Base-by-base conservation (phyloP, 768 basidiomycete genomes). In the Panaeolus cyanescens region DNA sequence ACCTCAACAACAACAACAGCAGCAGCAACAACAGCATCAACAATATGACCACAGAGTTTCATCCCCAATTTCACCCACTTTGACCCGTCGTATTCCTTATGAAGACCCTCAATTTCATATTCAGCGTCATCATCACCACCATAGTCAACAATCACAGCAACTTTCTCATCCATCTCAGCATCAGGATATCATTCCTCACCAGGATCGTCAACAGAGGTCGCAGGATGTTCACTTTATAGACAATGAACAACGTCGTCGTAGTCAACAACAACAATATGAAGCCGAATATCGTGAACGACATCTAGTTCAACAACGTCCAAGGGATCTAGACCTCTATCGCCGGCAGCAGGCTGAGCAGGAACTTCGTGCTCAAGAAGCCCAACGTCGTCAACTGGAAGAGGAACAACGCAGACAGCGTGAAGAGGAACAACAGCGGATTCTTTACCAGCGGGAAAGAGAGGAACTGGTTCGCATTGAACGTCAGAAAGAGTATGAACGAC, bases 71-170 rank as follows among this genome's bases (percentile, higher is more conserved):
- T 61, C 60, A 30, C 55, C 60, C 8, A 55, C 34, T 34, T 32
- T 57, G 30, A 32, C 60, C 28, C 60, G 60, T 17, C 25, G 57
- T 50, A 50, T 25, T 50, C 56, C 60, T 53, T 32, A 53, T 31
- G 62, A 62, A 3, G 57, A 59, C 22, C 19, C 45, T 13, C 62
- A 55, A 9, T 8, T 17, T 37, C 62, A 25, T 54, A 55, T 59
- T 19, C 58, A 54, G 33, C 61, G n/a, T 20, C 66, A 72, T 28
- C 70, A 70, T 37, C 68, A 61, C 17, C 72, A 67, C 30, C 64
- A 67, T 50, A 64, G 61, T 58, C 70, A 70, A 42, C 68, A 64
- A 34, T 39, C 40, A 25, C 56, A 39, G 32, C 56, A 58, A 7
- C 25, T 32, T 22, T 31, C 19, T 40, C 54, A 56, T 55, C 55